Evolutionary conservation across 78 protist genomes (phyloP), one percentile per base, ranked within the genome.

Genomic region (Isochrysis galbana): DNA sequence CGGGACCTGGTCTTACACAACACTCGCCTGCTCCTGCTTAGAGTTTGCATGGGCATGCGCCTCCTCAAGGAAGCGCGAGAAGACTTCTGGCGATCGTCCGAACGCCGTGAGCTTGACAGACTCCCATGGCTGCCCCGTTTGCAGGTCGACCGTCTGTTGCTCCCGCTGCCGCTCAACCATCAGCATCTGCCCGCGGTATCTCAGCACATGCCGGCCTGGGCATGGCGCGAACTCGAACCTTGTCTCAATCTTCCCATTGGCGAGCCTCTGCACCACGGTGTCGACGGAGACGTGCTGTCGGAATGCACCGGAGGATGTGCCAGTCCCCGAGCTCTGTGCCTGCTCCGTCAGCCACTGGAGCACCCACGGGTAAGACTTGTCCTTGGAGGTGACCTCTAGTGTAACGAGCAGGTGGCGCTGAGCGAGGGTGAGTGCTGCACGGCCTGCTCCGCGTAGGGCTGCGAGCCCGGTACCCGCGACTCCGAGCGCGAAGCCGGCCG

Each of bases 281-380:
- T 90, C 87, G 11, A 90, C 87, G 14, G 47, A 7, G 7, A 90
- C 29, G 69, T 90, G 93, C 45, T 74, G 93, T 11, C n/a, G n/a
- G 29, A 21, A 10, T 17, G 74, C 74, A 32, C 74, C 74, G n/a
- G 67, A 10, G 67, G 10, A n/a, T n/a, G n/a, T n/a, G n/a, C n/a
- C n/a, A n/a, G n/a, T n/a, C n/a, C n/a, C n/a, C n/a, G n/a, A n/a
- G n/a, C n/a, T n/a, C n/a, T n/a, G n/a, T n/a, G 34, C 34, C 23
- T 74, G 93, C 70, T 32, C 23, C 34, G 51, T 46, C 10, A 90
- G 41, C 93, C 87, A 74, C 26, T 69, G 45, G 21, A 90, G 93
- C 51, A 90, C 87, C 93, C 93, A 90, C 47, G 82, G 93, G 46
- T 90, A 90, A 42, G 72, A 0, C 32, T 32, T 42, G 80, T 90